Percentiles rank a stretch among this genome's conserved stretches.
phyloP scores from a whole-genome alignment of 2,329 filamentous ascomycete genomes.

The Parafenestella ontariensis region DNA sequence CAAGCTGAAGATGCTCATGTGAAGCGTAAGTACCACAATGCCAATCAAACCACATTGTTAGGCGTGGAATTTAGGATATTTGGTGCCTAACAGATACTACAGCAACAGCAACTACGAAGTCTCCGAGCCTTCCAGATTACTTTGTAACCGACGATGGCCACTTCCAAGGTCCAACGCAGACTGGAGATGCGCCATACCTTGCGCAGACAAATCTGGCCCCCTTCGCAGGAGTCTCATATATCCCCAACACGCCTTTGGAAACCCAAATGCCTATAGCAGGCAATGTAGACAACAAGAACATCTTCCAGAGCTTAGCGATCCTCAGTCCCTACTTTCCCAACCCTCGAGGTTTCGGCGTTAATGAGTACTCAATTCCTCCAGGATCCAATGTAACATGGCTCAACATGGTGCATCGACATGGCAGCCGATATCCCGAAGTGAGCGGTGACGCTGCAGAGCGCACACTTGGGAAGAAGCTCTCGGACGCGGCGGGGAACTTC shows the following conservation, averaged over 20 bases:
- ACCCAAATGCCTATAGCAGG: constrained; percentile 73
- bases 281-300: constrained; percentile 64
- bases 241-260: constrained; percentile 73
- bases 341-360: constrained; percentile 72
- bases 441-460: constrained; percentile 61
- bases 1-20: constrained; percentile 18
- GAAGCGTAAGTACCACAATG: constrained; percentile 29
- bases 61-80: not conserved
- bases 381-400: constrained; percentile 74
- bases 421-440: constrained; percentile 73
- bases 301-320: constrained; percentile 74
- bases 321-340: constrained; percentile 74
- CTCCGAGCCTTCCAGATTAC: constrained; percentile 37
- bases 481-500: constrained; percentile 61
- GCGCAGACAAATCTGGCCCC: constrained; percentile 74
- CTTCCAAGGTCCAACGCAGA: constrained; percentile 68
- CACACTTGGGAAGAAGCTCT: constrained; percentile 64
- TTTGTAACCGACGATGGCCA: constrained; percentile 42
- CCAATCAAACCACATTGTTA: not conserved
- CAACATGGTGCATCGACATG: constrained; percentile 76
- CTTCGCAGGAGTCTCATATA: constrained; percentile 66
- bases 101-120: constrained; percentile 31
- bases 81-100: constrained; percentile 6
- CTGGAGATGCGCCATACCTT: constrained; percentile 72
- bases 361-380: constrained; percentile 72